These are phyloP conservation scores for Russula vinacea DNA, from an alignment of 768 basidiomycete species.

Conservation along the genomic window DNA sequence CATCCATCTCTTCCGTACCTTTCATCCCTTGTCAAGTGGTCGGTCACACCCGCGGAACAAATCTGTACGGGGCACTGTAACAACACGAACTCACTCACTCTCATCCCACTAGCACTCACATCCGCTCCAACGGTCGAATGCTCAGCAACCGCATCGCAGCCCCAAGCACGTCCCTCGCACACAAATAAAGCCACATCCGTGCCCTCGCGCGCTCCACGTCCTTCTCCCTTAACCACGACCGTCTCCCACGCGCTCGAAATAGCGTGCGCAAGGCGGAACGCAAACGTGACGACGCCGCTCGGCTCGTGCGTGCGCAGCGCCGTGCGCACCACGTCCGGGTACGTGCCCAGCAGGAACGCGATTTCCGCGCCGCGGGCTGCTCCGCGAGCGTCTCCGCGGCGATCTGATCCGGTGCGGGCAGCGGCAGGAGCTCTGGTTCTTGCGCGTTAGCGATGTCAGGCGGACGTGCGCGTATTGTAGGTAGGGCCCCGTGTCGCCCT, in stretches of 20 bases:
- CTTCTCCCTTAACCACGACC: slow-evolving; percentile 74
- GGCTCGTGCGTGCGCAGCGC: slow-evolving; percentile 87
- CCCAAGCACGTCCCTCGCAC: slow-evolving; percentile 85
- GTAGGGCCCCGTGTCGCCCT: slow-evolving; percentile 94
- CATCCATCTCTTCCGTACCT: neutral
- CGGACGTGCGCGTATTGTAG: slow-evolving; percentile 97
- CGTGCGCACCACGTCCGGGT: slow-evolving; percentile 86
- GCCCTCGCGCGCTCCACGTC: slow-evolving; percentile 77
- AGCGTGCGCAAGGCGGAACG: slow-evolving; percentile 80
- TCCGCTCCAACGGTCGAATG: slow-evolving; percentile 85
- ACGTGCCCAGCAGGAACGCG: slow-evolving; percentile 80
- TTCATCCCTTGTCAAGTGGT: neutral
- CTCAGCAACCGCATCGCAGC: slow-evolving; percentile 85
- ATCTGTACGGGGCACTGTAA: neutral
- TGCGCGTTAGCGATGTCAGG: slow-evolving; percentile 83
- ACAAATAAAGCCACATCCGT: slow-evolving; percentile 83
- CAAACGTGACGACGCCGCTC: slow-evolving; percentile 86
- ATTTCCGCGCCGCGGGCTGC: slow-evolving; percentile 75
- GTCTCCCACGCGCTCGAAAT: slow-evolving; percentile 92
- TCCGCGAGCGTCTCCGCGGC: slow-evolving; percentile 62
- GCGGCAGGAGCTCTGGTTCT: slow-evolving; percentile 83
- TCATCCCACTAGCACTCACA: no score
- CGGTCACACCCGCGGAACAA: no score
- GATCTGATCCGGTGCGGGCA: slow-evolving; percentile 67
- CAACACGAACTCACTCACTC: no score